A percentile compares a stretch with the other conserved stretches of the same genome.
Evolutionary conservation across 768 basidiomycete genomes (phyloP).

Genomic region (Thelephora aurantiotincta): DNA sequence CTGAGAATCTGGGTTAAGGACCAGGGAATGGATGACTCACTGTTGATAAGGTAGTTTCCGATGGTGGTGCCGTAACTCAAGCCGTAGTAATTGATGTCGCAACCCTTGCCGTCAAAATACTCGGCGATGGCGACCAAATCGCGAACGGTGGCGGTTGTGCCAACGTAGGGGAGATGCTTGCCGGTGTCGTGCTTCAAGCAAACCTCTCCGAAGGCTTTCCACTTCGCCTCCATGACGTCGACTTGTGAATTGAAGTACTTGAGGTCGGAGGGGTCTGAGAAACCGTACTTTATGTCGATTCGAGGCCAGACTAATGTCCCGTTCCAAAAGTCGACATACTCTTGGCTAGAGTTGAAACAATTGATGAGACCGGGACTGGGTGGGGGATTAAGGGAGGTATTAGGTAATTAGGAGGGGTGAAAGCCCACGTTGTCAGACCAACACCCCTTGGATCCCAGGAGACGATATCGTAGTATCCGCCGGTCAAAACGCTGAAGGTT

Average conservation of each 20-base stretch:
- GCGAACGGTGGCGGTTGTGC: slow-evolving; percentile 4
- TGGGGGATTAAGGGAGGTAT: too few relatives aligned
- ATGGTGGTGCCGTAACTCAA: slow-evolving; percentile 1
- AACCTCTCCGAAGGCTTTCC: slow-evolving; percentile 1
- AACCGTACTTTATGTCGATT: background rate
- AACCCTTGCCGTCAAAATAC: slow-evolving; percentile 6
- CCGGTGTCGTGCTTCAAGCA: background rate
- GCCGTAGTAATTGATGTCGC: slow-evolving; percentile 3
- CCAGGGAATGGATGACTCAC: background rate
- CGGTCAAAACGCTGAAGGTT: background rate
- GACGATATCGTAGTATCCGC: slow-evolving; percentile 5
- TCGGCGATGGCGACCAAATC: slow-evolving; percentile 8
- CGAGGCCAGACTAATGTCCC: background rate
- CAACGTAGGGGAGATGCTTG: slow-evolving; percentile 2
- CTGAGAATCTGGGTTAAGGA: background rate
- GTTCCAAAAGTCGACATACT: background rate
- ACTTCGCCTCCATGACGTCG: background rate
- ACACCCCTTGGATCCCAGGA: slow-evolving; percentile 8
- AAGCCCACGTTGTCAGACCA: background rate
- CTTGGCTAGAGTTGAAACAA: slow-evolving; percentile 2
- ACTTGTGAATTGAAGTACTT: background rate
- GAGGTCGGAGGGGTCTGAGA: slow-evolving; percentile 4
- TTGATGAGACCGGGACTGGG: slow-evolving; percentile 2
- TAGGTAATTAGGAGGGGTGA: too few relatives aligned
- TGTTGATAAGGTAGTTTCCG: slow-evolving; percentile 5